A percentile compares a stretch with the other conserved stretches of the same genome.
phyloP scores from a whole-genome alignment of 2,329 filamentous ascomycete species.

The Alternaria alternata region DNA sequence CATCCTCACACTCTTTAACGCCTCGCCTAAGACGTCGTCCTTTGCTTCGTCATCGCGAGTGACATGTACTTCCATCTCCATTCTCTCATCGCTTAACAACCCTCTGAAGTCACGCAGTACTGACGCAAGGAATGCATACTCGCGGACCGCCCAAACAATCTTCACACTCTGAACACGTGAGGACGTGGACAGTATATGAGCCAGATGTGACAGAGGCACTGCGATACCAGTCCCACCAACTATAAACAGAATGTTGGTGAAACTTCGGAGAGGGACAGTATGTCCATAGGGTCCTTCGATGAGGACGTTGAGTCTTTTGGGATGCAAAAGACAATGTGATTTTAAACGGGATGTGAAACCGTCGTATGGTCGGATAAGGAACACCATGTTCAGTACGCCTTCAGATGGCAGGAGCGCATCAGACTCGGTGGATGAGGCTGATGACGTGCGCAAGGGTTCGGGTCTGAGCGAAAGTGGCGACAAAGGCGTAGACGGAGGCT shows the following conservation, averaged over 20 bases:
- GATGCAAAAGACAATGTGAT: conserved; percentile 25
- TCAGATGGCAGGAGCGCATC: conserved; percentile 39
- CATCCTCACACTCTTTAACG: conserved; percentile 36
- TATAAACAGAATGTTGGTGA: conserved; percentile 49
- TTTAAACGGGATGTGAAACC: conserved; percentile 60
- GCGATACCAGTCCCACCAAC: conserved; percentile 50
- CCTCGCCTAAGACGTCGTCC: conserved; percentile 27
- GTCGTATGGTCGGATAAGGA: conserved; percentile 61
- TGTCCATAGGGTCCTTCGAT: conserved; percentile 62
- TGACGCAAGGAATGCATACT: conserved; percentile 37
- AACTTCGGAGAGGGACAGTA: conserved; percentile 52
- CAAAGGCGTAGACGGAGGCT: conserved; percentile 6
- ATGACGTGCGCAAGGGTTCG: conserved; percentile 15
- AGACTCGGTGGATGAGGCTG: conserved; percentile 32
- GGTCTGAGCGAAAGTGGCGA: conserved; percentile 21
- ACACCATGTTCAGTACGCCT: conserved; percentile 46
- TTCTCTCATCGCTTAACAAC: conserved; percentile 34
- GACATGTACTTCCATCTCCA: conserved; percentile 38
- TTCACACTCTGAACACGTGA: conserved; percentile 32
- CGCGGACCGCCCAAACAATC: conserved; percentile 47
- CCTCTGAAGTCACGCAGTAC: conserved; percentile 34
- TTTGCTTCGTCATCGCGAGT: conserved; percentile 35
- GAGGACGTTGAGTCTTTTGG: conserved; percentile 50
- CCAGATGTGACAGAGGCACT: conserved; percentile 42
- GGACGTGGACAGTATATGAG: conserved; percentile 20